Conservation (phyloP, 306 rosid genomes). For the Citrullus amarus region DNA sequence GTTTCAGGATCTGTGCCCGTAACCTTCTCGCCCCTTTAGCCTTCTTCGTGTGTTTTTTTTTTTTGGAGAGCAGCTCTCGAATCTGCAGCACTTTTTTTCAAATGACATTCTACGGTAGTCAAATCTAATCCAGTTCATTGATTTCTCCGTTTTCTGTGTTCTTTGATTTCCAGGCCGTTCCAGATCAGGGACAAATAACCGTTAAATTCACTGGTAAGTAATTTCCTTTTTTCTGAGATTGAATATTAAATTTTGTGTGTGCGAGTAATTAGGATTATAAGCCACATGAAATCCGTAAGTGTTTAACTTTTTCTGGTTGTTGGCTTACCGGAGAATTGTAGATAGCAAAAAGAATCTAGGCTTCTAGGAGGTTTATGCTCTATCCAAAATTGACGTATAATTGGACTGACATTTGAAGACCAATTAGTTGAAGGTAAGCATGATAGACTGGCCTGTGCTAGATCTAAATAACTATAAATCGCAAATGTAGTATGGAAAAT, state of each 20-base stretch:
- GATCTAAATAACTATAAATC: neutral
- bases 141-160: neutral
- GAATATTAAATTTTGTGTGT: neutral
- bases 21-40: neutral
- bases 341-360: neutral
- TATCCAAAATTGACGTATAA: neutral
- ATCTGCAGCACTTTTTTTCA: neutral
- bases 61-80: neutral
- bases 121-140: neutral
- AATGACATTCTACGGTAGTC: neutral
- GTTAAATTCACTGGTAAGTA: constrained; percentile 58
- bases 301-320: neutral
- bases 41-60: neutral
- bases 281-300: neutral
- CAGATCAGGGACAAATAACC: constrained; percentile 60
- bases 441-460: neutral
- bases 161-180: constrained; percentile 47
- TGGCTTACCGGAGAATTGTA: neutral
- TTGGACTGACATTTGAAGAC: neutral
- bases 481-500: neutral
- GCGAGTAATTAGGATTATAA: neutral
- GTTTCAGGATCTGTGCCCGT: constrained; percentile 90
- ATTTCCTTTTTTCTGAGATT: neutral
- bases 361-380: neutral
- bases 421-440: neutral